Base-by-base conservation (phyloP, 2,329 filamentous ascomycete species). In the Exutisphaerella laricina region DNA sequence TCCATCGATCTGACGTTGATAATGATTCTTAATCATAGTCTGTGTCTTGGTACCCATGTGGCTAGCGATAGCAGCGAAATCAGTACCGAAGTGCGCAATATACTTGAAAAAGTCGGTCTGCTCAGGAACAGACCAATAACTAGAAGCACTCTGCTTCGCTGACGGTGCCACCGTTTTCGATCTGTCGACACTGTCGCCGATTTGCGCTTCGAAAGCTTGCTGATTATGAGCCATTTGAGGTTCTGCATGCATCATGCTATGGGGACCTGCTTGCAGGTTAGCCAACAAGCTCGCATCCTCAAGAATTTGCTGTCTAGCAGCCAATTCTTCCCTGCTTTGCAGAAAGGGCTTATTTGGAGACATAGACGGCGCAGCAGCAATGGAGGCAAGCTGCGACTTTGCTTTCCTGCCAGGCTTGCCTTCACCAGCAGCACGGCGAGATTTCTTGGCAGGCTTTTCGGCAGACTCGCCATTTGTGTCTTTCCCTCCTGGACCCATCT, bases 41-140 rank as follows among this genome's bases (percentile, higher is more conserved):
- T 83, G 77, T 13, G 86, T 90, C 66, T 90, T 90, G 4, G 85
- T 87, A 37, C 83, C 82, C 83, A 92, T 88, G 56, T 87, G 80
- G 39, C 73, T 73, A 29, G 86, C 83, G 64, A 90, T 90, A 4
- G 77, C 78, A 36, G 70, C 70, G 78, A 85, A 92, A 60, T 92
- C 85, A 12, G 82, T 87, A 45, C 86, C 86, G 66, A 88, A 90
- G 41, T 86, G 77, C 38, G 73, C 75, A 34, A 92, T 71, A 45
- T 88, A 73, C 43, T 74, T 76, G 25, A 82, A 80, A 63, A 92
- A 92, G 57, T 89, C 85, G 34, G 75, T 83, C 41, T 83, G 75
- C 66, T 92, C 86, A 1, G 83, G 84, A 16, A 90, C 85, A 57
- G 85, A 90, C 86, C 86, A 92, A 63, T 92, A 92, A 63, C 85